A percentile compares a stretch with the other conserved stretches of the same genome.
Conservation (phyloP, 2,329 filamentous ascomycete species). For the Colletotrichum sp. region DNA sequence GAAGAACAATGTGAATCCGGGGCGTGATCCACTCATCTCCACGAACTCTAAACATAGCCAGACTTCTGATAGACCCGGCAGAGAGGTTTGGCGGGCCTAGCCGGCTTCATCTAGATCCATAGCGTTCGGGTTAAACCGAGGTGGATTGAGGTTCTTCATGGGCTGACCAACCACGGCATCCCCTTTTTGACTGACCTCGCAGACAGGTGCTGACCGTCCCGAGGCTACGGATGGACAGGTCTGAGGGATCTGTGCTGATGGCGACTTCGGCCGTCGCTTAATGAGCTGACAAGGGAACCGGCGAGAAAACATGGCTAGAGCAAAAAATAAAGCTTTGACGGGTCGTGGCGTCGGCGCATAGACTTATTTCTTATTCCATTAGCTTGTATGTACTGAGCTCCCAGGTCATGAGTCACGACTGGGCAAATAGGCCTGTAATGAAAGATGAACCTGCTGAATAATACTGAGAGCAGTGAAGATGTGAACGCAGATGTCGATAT, state of each 20-base stretch:
- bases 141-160: background rate
- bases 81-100: background rate
- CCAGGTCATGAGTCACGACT: background rate
- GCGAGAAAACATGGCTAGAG: background rate
- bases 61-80: background rate
- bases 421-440: background rate
- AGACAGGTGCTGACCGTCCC: background rate
- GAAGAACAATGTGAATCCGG: background rate
- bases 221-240: background rate
- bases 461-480: background rate
- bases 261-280: background rate
- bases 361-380: background rate
- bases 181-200: background rate
- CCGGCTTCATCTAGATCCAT: background rate
- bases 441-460: background rate
- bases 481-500: fast-evolving
- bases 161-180: background rate
- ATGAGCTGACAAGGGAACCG: background rate
- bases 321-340: background rate
- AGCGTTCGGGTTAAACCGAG: background rate
- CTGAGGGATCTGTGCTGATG: background rate
- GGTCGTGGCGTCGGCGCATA: background rate
- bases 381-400: background rate
- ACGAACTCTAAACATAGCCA: background rate
- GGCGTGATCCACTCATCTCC: background rate